Evolutionary conservation across 768 basidiomycete genomes (phyloP).

Genomic region (Cystofilobasidium bisporidii): DNA sequence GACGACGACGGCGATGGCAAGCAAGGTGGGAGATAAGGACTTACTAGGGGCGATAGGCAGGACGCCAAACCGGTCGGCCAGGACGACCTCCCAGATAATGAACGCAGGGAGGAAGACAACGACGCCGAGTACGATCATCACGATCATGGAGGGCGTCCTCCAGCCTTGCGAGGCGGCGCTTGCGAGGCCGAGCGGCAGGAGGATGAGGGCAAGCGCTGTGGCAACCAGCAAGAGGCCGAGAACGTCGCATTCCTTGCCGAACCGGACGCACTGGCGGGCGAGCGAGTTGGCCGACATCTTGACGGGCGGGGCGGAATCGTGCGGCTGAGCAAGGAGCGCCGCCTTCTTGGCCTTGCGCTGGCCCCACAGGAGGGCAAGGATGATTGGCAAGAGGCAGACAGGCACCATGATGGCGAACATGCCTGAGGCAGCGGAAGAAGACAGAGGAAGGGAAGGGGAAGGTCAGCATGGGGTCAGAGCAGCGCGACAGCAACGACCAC

Average conservation of each 20-base stretch:
- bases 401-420: constrained; percentile 40
- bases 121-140: constrained; percentile 42
- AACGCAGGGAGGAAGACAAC: constrained; percentile 31
- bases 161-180: constrained; percentile 32
- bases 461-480: too few species aligned
- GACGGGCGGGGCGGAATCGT: neutral
- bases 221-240: constrained; percentile 39
- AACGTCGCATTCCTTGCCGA: constrained; percentile 25
- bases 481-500: too few species aligned
- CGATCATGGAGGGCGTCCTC: constrained; percentile 37
- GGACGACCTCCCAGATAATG: constrained; percentile 42
- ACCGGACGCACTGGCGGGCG: neutral
- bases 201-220: constrained; percentile 36
- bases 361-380: constrained; percentile 40
- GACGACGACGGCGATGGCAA: too few species aligned
- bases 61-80: constrained; percentile 40
- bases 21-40: too few species aligned
- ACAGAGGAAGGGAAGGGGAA: neutral
- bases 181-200: constrained; percentile 40
- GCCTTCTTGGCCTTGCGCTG: constrained; percentile 35
- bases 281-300: neutral
- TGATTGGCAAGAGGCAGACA: constrained; percentile 37
- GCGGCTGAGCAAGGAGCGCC: constrained; percentile 23
- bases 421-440: neutral
- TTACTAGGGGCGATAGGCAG: constrained; percentile 51